These are phyloP conservation scores for Ophiocordyceps camponoti-leonardi DNA, from an alignment of 2,329 filamentous ascomycete species.

Conservation along the genomic window DNA sequence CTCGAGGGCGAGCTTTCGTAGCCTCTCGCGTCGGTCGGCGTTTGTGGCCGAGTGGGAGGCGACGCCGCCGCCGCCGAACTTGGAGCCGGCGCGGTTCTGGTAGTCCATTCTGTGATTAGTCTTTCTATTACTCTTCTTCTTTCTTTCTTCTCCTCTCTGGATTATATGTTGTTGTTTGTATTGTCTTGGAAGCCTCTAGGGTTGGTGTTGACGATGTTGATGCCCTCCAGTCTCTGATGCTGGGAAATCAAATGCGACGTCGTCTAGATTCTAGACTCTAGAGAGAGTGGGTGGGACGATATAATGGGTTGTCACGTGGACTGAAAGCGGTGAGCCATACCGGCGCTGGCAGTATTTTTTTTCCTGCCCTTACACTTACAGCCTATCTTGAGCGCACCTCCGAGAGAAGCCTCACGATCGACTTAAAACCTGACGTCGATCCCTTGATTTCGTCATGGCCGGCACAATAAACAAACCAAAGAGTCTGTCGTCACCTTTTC, in stretches of 20 bases:
- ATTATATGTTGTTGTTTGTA: no score
- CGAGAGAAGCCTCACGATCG: neutral
- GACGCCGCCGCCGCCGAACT: conserved; percentile 94
- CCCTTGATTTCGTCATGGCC: conserved; percentile 21
- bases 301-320: neutral
- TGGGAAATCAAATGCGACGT: no score
- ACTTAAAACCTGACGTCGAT: conserved; percentile 18
- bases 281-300: neutral
- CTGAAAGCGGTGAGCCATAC: neutral
- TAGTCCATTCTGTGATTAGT: no score
- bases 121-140: no score
- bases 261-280: no score
- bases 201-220: neutral
- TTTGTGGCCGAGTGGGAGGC: conserved; percentile 88
- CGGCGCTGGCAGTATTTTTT: neutral
- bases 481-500: conserved; percentile 20
- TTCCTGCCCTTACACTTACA: neutral
- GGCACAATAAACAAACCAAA: conserved; percentile 37
- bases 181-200: neutral
- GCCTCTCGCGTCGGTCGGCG: conserved; percentile 89
- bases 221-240: neutral
- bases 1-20: conserved; percentile 95
- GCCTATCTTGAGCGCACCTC: neutral
- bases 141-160: neutral
- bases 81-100: conserved; percentile 89